Evolutionary conservation across 805 yeast genomes (phyloP).

Genomic region (Saccharomycopsis vini): DNA sequence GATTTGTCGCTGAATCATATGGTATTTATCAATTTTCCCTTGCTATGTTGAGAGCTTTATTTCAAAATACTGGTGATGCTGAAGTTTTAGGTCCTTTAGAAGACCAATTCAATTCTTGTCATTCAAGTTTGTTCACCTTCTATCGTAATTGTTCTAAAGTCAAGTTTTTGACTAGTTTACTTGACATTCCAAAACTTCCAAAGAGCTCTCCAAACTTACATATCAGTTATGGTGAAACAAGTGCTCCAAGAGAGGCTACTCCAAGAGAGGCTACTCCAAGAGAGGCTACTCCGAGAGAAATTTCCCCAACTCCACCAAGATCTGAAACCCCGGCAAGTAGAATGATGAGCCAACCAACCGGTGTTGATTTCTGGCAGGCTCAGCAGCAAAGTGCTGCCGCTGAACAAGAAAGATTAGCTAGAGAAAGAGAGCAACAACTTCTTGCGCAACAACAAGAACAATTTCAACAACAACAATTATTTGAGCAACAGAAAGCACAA

Average conservation of each 20-base stretch:
- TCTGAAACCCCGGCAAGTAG: conserved; percentile 30
- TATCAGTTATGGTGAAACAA: conserved; percentile 23
- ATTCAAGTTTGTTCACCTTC: conserved; percentile 59
- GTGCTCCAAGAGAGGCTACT: conserved; percentile 14
- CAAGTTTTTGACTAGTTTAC: conserved; percentile 23
- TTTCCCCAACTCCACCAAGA: conserved; percentile 26
- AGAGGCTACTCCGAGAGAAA: conserved; percentile 33
- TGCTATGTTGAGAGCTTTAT: conserved; percentile 85
- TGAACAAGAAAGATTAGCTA: conserved; percentile 52
- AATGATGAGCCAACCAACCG: conserved; percentile 42
- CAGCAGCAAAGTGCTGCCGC: conserved; percentile 47
- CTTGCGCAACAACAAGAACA: conserved; percentile 61
- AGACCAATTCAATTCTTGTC: conserved; percentile 64
- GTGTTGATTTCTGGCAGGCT: conserved; percentile 35
- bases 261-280: conserved; percentile 32
- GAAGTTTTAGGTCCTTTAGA: conserved; percentile 72
- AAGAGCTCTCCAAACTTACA: conserved; percentile 28
- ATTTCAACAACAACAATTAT: conserved; percentile 56
- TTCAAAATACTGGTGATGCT: conserved; percentile 59
- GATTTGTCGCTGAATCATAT: conserved; percentile 82
- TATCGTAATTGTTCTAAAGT: conserved; percentile 86
- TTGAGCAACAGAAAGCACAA: conserved; percentile 59
- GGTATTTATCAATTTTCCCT: conserved; percentile 86
- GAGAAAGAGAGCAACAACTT: conserved; percentile 55
- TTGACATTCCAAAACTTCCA: conserved; percentile 20